Evolutionary conservation across 257 asterid genomes (phyloP), one percentile per base, ranked within the genome.

Genomic region (Verbascum thapsus): DNA sequence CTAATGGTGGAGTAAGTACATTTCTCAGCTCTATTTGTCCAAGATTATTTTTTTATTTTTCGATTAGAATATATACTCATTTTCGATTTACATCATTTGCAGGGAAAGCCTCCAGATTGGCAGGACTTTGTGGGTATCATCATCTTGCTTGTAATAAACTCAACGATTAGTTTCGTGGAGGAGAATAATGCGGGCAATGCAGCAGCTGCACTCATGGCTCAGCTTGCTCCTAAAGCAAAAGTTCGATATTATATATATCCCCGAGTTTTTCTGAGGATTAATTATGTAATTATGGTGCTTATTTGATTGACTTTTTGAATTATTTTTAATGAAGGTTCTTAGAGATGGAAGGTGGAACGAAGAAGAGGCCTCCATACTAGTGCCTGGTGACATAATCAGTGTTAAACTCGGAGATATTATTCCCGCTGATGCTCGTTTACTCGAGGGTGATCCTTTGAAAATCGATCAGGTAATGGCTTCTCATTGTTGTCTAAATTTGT

Each of bases 151-250:
- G 41, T 91, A 61, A 86, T 88, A 59, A 91, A 91, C 87, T 91
- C 98, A 0, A 91, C 98, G 7, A 91, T 91, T 63, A 91, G 98
- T 80, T 91, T 91, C 64, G 83, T 87, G 1, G 98, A 91, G 86
- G 98, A 91, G 88, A 91, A 88, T 64, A 91, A 91, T 79, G 98
- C 98, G 11, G 98, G 98, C n/a, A 91, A 91, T 61, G 98, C 98
- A 37, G 96, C 96, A 4, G 98, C 98, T 55, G 96, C 98, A 64
- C 96, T 91, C 74, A 91, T 91, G 98, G 98, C 98, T 56, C 80
- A 92, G 53, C 95, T 91, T 38, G 98, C 98, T 72, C 98, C 98
- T 16, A 91, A 85, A 78, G 96, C 96, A 6, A 88, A 91, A 82
- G 98, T 88, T 51, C 13, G 60, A 23, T 13, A 6, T 22, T 32